Percentiles rank a stretch among this genome's conserved stretches.
Conservation (phyloP, 805 yeast species). For the Nakazawaea siamensis region DNA sequence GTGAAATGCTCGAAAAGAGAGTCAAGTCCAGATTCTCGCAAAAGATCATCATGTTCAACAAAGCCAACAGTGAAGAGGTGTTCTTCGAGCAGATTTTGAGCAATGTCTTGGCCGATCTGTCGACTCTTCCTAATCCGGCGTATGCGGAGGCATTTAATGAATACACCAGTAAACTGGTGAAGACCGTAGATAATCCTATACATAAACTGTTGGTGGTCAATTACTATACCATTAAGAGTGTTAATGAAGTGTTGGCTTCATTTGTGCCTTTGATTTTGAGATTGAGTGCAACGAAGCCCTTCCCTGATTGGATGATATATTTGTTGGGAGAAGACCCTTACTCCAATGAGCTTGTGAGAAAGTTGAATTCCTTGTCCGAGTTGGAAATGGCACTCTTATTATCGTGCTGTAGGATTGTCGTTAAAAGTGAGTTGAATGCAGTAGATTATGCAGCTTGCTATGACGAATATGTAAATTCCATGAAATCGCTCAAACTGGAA, state of each 20-base stretch:
- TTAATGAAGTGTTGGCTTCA: slow-evolving; percentile 39
- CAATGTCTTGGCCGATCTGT: slow-evolving; percentile 25
- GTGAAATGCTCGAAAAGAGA: slow-evolving; percentile 83
- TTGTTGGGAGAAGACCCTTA: slow-evolving; percentile 6
- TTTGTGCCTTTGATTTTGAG: slow-evolving; percentile 32
- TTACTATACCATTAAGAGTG: slow-evolving; percentile 52
- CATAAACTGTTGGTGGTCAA: slow-evolving; percentile 32
- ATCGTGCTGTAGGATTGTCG: slow-evolving; percentile 64
- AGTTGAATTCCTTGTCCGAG: slow-evolving; percentile 44
- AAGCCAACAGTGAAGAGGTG: slow-evolving; percentile 35
- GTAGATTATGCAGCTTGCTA: slow-evolving; percentile 72
- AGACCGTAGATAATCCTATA: slow-evolving; percentile 22
- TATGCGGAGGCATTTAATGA: slow-evolving; percentile 22
- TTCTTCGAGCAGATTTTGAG: slow-evolving; percentile 41
- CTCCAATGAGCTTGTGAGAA: slow-evolving; percentile 4
- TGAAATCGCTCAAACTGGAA: slow-evolving; percentile 33
- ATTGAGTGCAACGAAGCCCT: slow-evolving; percentile 20
- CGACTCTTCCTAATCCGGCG: slow-evolving; percentile 12
- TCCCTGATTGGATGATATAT: slow-evolving; percentile 14
- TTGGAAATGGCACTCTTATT: slow-evolving; percentile 65
- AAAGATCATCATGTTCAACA: slow-evolving; percentile 53
- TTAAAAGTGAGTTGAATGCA: slow-evolving; percentile 46
- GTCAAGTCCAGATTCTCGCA: slow-evolving; percentile 88
- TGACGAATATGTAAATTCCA: slow-evolving; percentile 61
- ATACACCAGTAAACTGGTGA: slow-evolving; percentile 21